Percentiles rank a stretch among this genome's conserved stretches.
Evolutionary conservation across 75 land plant genomes (phyloP).

Genomic region (Cunninghamia lanceolata): DNA sequence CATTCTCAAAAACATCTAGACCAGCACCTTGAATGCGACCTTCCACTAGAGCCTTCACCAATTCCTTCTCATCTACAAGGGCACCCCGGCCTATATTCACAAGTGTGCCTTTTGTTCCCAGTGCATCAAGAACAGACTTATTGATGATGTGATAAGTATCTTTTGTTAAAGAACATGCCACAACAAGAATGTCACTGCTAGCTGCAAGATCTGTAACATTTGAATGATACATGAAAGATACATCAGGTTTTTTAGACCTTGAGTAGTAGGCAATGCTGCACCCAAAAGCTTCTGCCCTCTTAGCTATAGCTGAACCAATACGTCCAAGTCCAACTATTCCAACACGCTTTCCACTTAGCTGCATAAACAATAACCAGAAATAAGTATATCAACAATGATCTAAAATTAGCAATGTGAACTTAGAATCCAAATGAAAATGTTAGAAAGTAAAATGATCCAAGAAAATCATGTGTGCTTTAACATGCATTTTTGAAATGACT

Average conservation of each 20-base stretch:
- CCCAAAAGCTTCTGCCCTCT: slow-evolving; percentile 76
- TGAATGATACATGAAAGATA: slow-evolving; percentile 56
- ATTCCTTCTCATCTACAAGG: slow-evolving; percentile 80
- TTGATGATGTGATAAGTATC: slow-evolving; percentile 77
- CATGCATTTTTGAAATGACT: not conserved
- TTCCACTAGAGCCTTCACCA: slow-evolving; percentile 80
- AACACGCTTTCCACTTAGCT: slow-evolving; percentile 86
- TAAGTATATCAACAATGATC: not conserved
- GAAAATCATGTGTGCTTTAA: not conserved
- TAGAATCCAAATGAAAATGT: not conserved
- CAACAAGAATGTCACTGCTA: slow-evolving; percentile 66
- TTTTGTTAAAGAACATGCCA: slow-evolving; percentile 75
- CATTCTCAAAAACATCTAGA: slow-evolving; percentile 88
- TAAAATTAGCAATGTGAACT: not conserved
- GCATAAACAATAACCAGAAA: slow-evolving; percentile 22
- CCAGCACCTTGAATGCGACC: slow-evolving; percentile 88
- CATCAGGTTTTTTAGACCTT: slow-evolving; percentile 64
- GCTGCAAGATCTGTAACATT: slow-evolving; percentile 67
- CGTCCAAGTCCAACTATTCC: slow-evolving; percentile 96
- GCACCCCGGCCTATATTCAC: slow-evolving; percentile 86
- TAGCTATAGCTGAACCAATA: slow-evolving; percentile 85
- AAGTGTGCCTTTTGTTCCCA: slow-evolving; percentile 82
- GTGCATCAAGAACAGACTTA: slow-evolving; percentile 78
- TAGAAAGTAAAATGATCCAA: not conserved
- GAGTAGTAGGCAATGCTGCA: slow-evolving; percentile 77